Conservation (phyloP, 805 yeast species). For the Diddensiella caesifluorescens region DNA sequence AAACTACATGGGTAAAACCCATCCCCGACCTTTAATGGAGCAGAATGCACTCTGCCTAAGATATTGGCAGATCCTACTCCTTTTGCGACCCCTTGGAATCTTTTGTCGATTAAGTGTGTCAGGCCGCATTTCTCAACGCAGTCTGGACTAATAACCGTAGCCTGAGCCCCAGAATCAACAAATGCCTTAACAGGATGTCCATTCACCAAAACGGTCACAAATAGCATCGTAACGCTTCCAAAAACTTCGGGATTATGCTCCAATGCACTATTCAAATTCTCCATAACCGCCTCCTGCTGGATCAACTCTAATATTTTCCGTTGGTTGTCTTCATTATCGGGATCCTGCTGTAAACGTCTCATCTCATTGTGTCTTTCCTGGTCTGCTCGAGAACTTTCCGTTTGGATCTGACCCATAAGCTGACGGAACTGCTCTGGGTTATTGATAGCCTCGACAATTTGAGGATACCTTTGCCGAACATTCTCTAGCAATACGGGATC, state of each 20-base stretch:
- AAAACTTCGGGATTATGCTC: conserved; percentile 90
- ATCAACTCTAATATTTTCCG: conserved; percentile 60
- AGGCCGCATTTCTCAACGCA: conserved; percentile 72
- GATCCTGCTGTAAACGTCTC: conserved; percentile 50
- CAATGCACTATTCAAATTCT: conserved; percentile 70
- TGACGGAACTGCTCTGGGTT: conserved; percentile 47
- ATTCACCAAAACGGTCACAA: conserved; percentile 70
- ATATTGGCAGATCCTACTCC: conserved; percentile 86
- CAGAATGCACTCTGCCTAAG: conserved; percentile 81
- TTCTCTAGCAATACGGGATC: conserved; percentile 31
- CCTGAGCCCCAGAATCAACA: conserved; percentile 95
- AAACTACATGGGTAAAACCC: conserved; percentile 61
- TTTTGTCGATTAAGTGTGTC: conserved; percentile 65
- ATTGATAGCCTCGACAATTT: conserved; percentile 40
- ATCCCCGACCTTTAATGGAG: conserved; percentile 72
- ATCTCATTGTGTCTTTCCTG: conserved; percentile 46
- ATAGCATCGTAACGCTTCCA: conserved; percentile 77
- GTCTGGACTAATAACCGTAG: conserved; percentile 71
- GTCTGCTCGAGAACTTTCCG: conserved; percentile 26
- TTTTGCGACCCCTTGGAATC: conserved; percentile 75
- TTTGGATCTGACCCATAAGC: conserved; percentile 27
- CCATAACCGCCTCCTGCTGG: conserved; percentile 68
- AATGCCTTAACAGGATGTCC: conserved; percentile 82
- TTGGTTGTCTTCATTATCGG: conserved; percentile 67
- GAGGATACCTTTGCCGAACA: conserved; percentile 41